Percentiles rank a stretch among this genome's conserved stretches.
Conservation (phyloP, 2,329 filamentous ascomycete genomes). For the Botrytis hyacinthi region DNA sequence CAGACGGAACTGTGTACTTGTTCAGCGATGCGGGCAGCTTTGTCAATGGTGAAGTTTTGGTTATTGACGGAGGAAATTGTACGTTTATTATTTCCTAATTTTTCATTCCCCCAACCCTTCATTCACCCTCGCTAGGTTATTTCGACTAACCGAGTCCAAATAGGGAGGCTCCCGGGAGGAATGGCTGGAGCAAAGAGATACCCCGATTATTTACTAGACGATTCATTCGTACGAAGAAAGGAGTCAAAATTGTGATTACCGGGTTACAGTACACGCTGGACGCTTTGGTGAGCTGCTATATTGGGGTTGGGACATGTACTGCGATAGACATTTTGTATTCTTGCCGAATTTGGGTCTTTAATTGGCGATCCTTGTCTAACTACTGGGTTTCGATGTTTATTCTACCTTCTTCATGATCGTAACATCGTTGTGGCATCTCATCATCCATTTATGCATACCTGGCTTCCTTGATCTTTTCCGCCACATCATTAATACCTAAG, state of each 20-base stretch:
- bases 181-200: constrained; percentile 29
- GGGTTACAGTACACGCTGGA: not conserved
- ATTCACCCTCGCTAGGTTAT: not conserved
- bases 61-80: constrained; percentile 59
- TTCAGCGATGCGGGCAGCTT: constrained; percentile 85
- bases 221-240: constrained; percentile 25
- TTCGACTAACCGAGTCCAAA: not conserved
- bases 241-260: constrained; percentile 15
- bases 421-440: not conserved
- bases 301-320: not conserved
- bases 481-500: not conserved
- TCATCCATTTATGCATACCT: not conserved
- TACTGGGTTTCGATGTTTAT: not conserved
- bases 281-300: not conserved
- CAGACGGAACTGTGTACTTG: constrained; percentile 86
- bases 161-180: constrained; percentile 29
- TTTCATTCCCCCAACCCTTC: not conserved
- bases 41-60: constrained; percentile 77
- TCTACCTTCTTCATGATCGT: not conserved
- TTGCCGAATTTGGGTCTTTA: not conserved
- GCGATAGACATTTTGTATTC: not conserved
- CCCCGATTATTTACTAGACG: constrained; percentile 36
- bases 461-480: not conserved
- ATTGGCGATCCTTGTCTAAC: not conserved
- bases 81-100: not conserved